Conservation (phyloP, 2,329 filamentous ascomycete genomes). For the Phialemoniopsis sp. region DNA sequence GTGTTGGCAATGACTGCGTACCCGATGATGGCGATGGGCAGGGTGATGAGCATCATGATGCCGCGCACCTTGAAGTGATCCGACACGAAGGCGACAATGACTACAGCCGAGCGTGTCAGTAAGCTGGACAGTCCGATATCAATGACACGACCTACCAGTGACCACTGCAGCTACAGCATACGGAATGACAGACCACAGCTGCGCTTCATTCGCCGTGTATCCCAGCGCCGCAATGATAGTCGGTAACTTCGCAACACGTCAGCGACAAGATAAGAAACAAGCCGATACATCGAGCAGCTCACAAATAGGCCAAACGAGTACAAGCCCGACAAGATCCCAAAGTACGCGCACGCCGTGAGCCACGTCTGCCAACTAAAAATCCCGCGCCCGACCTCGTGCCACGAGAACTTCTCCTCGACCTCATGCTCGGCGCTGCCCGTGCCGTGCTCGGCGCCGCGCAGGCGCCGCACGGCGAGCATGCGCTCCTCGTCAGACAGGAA, state of each 20-base stretch:
- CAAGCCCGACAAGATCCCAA: conserved; percentile 52
- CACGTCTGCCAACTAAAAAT: conserved; percentile 57
- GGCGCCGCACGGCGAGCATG: conserved; percentile 38
- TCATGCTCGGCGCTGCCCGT: conserved; percentile 15
- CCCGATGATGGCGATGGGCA: conserved; percentile 61
- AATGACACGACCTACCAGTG: conserved; percentile 32
- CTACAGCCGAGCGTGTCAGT: conserved; percentile 20
- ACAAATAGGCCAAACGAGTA: conserved; percentile 64
- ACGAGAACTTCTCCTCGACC: conserved; percentile 43
- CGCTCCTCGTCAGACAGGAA: conserved; percentile 52
- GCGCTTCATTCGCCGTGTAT: conserved; percentile 52
- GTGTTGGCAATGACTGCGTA: conserved; percentile 61
- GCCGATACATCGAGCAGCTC: conserved; percentile 12
- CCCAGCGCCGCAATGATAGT: conserved; percentile 59
- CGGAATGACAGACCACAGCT: conserved; percentile 61
- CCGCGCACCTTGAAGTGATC: conserved; percentile 58
- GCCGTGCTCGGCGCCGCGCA: conserved; percentile 30
- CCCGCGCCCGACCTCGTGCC: conserved; percentile 60
- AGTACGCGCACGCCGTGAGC: conserved; percentile 59
- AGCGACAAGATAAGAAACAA: conserved; percentile 1
- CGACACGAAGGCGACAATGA: conserved; percentile 52
- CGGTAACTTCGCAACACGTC: conserved; percentile 38
- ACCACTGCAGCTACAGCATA: conserved; percentile 56
- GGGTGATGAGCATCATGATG: conserved; percentile 56
- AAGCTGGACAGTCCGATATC: not conserved